Evolutionary conservation across 129 eudicot species (phyloP), one percentile per base, ranked within the genome.

Genomic region (Centella asiatica): DNA sequence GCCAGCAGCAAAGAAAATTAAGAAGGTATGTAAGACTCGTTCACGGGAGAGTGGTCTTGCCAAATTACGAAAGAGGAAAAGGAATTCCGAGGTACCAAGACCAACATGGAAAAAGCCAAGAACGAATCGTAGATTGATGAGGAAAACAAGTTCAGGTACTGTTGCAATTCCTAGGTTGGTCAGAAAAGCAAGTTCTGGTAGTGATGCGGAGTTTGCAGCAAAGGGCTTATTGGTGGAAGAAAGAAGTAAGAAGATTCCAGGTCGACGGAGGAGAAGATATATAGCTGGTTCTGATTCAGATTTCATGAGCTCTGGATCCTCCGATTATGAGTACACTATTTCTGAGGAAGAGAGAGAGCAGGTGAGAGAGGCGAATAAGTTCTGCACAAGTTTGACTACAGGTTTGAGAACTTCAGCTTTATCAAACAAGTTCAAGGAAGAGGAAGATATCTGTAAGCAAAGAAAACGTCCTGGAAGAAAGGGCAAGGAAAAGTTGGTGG

Each of bases 321-420:
- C 95, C n/a, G 86, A 82, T 73, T 87, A 71, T 39, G 95, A 84
- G 33, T 92, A 74, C 78, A 87, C 90, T 17, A 78, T 87, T 26
- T 92, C 99, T 24, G 99, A 92, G 65, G 99, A 92, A 82, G 99
- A 92, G 80, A 78, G 96, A 54, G 99, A 92, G 74, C 95, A 87
- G 57, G 70, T 88, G 63, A 78, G 82, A 48, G 99, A 84, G 68
- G 99, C 94, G 17, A 73, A 39, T 48, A 60, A 70, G 66, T 64
- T 75, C 44, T 80, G 88, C 72, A 74, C 79, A 44, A 76, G 71
- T 53, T 72, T 80, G 46, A 44, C 71, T 25, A 67, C 81, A 33
- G 70, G 66, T 53, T 72, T 68, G 59, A 78, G 95, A 63, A 79
- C 80, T 71, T 77, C 94, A 25, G 46, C 71, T 23, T 66, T 64